Evolutionary conservation across 139 green algal species (phyloP).

Genomic region (Micractinium sp.): DNA sequence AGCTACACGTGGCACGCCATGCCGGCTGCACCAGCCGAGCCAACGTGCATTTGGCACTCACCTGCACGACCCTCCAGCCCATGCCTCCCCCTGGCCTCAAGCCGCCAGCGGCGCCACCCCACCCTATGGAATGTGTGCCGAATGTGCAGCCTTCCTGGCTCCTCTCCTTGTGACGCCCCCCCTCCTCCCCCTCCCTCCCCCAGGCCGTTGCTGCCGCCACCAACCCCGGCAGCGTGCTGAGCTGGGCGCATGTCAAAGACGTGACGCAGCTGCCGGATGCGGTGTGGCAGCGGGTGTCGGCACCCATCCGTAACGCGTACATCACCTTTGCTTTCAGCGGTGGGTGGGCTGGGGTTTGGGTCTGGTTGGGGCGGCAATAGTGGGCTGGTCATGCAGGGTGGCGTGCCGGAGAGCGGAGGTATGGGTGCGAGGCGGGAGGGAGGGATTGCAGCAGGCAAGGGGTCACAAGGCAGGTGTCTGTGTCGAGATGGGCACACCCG

Average conservation of each 20-base stretch:
- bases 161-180: not conserved
- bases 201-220: not conserved
- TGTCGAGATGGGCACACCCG: no score
- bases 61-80: no score
- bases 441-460: no score
- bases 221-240: constrained; percentile 24
- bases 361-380: no score
- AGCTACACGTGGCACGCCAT: no score
- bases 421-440: no score
- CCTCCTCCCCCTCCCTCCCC: not conserved
- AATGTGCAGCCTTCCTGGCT: not conserved
- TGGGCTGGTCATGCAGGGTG: not conserved
- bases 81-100: not conserved
- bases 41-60: no score
- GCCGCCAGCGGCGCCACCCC: not conserved
- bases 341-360: not conserved
- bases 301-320: constrained; percentile 49
- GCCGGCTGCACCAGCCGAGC: no score
- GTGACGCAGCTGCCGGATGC: constrained; percentile 49
- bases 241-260: constrained; percentile 57
- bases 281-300: constrained; percentile 50
- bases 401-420: no score
- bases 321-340: constrained; percentile 66
- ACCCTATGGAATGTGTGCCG: not conserved
- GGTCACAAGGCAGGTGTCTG: no score